Conservation (phyloP, 108 stramenopile genomes). For the Conticribra guillardii region DNA sequence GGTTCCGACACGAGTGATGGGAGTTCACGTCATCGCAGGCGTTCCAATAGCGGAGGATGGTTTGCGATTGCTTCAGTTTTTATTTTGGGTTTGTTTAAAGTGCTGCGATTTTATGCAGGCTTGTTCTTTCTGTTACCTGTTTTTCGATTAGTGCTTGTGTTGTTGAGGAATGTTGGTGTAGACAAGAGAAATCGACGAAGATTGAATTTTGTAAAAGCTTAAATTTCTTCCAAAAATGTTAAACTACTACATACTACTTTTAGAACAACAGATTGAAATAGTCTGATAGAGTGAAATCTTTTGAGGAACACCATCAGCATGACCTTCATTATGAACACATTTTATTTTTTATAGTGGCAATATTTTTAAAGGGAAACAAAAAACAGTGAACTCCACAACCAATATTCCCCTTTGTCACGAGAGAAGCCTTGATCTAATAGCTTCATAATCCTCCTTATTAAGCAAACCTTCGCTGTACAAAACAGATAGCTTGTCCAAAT, state of each 20-base stretch:
- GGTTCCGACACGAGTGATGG: no score
- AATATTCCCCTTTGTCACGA: background rate
- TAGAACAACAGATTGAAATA: no score
- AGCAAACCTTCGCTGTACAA: background rate
- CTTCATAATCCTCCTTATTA: constrained; percentile 6
- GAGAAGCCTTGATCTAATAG: constrained; percentile 6
- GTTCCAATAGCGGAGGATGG: constrained; percentile 5
- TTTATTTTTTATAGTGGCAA: no score
- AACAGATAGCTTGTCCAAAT: constrained; percentile 6
- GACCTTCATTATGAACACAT: background rate
- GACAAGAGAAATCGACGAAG: constrained; percentile 37
- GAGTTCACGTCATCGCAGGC: constrained; percentile 17
- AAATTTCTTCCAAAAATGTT: background rate
- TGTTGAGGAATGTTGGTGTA: constrained; percentile 28
- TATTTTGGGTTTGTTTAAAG: constrained; percentile 22
- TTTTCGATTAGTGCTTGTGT: constrained; percentile 49
- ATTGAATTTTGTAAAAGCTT: constrained; percentile 16
- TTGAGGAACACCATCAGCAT: background rate
- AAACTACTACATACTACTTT: background rate
- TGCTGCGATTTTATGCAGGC: constrained; percentile 71
- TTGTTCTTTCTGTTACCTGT: constrained; percentile 67
- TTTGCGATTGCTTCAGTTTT: constrained; percentile 26
- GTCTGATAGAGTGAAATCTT: background rate
- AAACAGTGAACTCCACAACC: background rate
- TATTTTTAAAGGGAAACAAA: background rate